A percentile compares a stretch with the other conserved stretches of the same genome.
Evolutionary conservation across 2,329 filamentous ascomycete species (phyloP).

Genomic region (Pyrenochaeta sp.): DNA sequence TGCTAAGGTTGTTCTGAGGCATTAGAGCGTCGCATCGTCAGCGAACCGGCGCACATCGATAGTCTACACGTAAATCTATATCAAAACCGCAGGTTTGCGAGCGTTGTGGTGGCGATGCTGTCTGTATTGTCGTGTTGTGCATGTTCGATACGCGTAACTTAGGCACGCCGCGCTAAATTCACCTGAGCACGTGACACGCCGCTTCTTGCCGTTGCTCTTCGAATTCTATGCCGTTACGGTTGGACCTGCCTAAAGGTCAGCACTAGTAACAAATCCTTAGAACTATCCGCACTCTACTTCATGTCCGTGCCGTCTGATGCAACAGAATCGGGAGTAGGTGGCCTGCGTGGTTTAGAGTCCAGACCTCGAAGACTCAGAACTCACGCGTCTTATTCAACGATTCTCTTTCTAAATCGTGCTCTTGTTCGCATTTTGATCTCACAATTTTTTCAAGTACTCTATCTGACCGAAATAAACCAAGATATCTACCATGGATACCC

Average conservation of each 20-base stretch:
- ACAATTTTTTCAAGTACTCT: neutral
- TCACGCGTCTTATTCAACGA: neutral
- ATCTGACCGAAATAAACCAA: neutral
- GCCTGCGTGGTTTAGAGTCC: neutral
- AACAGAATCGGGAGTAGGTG: neutral
- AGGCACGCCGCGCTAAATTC: constrained; percentile 22
- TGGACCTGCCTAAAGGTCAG: neutral
- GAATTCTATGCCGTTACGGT: constrained; percentile 2
- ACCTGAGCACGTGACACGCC: constrained; percentile 37
- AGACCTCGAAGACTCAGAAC: neutral
- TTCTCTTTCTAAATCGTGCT: neutral
- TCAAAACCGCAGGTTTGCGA: constrained; percentile 11
- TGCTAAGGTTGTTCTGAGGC: constrained; percentile 59
- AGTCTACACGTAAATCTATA: constrained; percentile 32
- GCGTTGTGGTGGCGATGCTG: constrained; percentile 34
- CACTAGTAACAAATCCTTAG: neutral
- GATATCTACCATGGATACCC: constrained; percentile 16
- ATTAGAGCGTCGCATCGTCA: constrained; percentile 49
- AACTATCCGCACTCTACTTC: neutral
- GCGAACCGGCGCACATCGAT: constrained; percentile 26
- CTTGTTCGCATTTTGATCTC: neutral
- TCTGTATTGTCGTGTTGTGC: constrained; percentile 28
- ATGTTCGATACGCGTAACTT: constrained; percentile 24
- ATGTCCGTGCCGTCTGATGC: neutral
- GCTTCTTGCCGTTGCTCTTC: neutral